Conservation (phyloP, 106 monocot species). For the Phalaenopsis equestris region DNA sequence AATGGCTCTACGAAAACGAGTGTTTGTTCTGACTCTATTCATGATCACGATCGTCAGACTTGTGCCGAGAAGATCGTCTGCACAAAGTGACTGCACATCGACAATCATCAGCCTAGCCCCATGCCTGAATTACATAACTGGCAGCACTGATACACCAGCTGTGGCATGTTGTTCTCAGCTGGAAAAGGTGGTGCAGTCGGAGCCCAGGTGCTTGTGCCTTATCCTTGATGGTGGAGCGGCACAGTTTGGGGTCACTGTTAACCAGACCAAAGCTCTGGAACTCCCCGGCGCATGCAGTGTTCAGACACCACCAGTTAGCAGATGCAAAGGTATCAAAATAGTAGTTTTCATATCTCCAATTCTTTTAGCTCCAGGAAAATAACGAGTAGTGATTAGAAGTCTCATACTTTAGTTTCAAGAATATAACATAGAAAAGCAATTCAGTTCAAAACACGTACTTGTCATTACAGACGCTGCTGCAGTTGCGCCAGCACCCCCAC, state of each 20-base stretch:
- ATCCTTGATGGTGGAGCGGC: conserved; percentile 6
- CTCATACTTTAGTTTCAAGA: no score
- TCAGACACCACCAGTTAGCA: conserved; percentile 12
- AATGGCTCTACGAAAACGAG: not conserved
- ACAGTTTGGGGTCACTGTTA: conserved; percentile 13
- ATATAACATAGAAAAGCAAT: no score
- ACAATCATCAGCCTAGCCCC: conserved; percentile 15
- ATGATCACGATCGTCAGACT: not conserved
- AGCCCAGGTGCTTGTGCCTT: conserved; percentile 15
- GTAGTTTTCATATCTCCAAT: no score
- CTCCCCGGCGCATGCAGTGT: conserved; percentile 15
- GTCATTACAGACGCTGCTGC: not conserved
- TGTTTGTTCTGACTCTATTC: not conserved
- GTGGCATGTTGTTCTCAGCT: conserved; percentile 17
- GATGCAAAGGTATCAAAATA: conserved; percentile 5
- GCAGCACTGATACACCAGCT: conserved; percentile 7
- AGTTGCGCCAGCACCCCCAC: not conserved
- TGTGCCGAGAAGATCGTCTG: not conserved
- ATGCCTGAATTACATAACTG: conserved; percentile 17
- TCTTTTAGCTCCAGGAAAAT: no score
- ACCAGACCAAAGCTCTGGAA: conserved; percentile 7
- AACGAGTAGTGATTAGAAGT: no score
- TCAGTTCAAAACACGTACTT: not conserved
- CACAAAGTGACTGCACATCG: conserved; percentile 12
- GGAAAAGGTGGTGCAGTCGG: conserved; percentile 4